Conservation (phyloP, 2,329 filamentous ascomycete species). For the Fusarium sp. region DNA sequence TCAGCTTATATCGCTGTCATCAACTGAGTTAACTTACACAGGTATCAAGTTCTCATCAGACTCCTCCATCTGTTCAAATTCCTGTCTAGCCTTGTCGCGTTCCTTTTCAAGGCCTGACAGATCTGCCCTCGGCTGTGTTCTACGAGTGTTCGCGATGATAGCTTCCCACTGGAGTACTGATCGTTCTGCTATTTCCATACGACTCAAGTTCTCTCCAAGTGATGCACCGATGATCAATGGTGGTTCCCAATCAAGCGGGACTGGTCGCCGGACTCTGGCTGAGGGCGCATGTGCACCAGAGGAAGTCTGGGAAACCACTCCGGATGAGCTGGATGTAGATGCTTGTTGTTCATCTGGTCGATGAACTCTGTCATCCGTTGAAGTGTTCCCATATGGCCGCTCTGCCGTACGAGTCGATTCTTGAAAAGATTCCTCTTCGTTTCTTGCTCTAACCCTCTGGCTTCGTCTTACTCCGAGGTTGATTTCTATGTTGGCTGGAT, state of each 20-base stretch:
- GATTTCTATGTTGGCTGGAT: constrained; percentile 31
- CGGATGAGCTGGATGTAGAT: background rate
- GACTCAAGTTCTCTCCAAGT: constrained; percentile 40
- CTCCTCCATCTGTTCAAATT: constrained; percentile 37
- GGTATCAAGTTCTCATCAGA: constrained; percentile 39
- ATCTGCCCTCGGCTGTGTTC: constrained; percentile 35
- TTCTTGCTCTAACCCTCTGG: constrained; percentile 2
- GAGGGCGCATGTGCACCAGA: background rate
- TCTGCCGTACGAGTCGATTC: background rate
- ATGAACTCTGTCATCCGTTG: background rate
- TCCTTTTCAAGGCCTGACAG: constrained; percentile 37
- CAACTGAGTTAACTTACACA: constrained; percentile 17
- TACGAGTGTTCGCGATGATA: constrained; percentile 35
- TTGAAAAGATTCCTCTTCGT: background rate
- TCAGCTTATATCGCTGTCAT: background rate
- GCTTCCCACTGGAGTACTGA: constrained; percentile 43
- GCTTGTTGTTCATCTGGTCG: background rate
- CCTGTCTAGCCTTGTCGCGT: constrained; percentile 17
- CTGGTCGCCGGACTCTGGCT: constrained; percentile 5
- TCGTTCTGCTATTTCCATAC: constrained; percentile 40
- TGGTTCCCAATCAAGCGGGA: constrained; percentile 37
- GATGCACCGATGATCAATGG: constrained; percentile 40
- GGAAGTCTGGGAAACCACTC: background rate
- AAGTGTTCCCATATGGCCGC: background rate
- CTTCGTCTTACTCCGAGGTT: constrained; percentile 28